These are phyloP conservation scores for Citrus sp. DNA, from an alignment of 345 rosid species.

Conservation along the genomic window DNA sequence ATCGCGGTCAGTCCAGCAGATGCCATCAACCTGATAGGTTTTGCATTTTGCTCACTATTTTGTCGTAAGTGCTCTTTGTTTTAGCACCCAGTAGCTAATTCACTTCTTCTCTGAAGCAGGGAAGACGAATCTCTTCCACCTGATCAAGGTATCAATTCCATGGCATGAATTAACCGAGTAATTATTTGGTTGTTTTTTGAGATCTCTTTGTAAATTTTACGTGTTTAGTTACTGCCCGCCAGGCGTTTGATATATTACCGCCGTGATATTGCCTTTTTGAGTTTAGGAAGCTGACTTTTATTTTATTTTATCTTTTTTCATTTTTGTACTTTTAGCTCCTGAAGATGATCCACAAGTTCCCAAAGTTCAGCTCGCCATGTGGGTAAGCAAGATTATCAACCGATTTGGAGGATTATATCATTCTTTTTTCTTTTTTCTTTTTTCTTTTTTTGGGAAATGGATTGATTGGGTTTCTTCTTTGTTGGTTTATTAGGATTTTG, in stretches of 20 bases:
- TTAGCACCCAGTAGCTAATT: not conserved
- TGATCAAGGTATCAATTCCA: conserved; percentile 36
- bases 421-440: too few species aligned
- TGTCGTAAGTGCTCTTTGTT: not conserved
- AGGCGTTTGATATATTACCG: conserved; percentile 25
- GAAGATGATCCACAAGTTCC: conserved; percentile 54
- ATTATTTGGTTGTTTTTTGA: not conserved
- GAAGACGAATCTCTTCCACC: conserved; percentile 61
- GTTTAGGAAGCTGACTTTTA: not conserved
- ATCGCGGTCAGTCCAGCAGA: conserved; percentile 49
- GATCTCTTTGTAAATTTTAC: not conserved
- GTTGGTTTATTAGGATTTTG: conserved; percentile 65
- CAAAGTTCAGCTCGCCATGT: conserved; percentile 84
- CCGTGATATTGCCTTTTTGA: not conserved
- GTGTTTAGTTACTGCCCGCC: not conserved
- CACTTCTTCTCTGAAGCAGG: conserved; percentile 25
- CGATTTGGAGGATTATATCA: not conserved
- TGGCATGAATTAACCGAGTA: not conserved
- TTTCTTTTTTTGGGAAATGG: not conserved
- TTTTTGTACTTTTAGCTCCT: conserved; percentile 32
- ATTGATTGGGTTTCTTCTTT: conserved; percentile 7
- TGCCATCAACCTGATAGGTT: conserved; percentile 36
- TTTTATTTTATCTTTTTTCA: not conserved
- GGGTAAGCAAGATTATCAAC: conserved; percentile 50
- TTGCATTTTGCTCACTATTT: not conserved